phyloP scores from a whole-genome alignment of 768 basidiomycete genomes.

The Lactifluus hygrophoroides region DNA sequence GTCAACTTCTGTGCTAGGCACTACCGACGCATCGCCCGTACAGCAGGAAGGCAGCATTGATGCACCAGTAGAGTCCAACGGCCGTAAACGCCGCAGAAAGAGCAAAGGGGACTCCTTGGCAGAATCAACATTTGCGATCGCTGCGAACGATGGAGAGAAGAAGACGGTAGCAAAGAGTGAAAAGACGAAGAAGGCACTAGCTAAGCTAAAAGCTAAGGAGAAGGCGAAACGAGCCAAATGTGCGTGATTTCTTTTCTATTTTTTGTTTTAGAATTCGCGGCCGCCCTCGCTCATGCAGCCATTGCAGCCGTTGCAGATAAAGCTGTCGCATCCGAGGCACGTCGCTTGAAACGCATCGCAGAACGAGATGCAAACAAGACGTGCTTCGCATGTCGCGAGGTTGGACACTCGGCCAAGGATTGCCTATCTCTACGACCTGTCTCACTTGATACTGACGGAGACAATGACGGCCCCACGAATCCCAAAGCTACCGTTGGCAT shows the following conservation, averaged over 20 bases:
- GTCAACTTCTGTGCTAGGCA: slow-evolving; percentile 1
- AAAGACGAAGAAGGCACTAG: slow-evolving; percentile 26
- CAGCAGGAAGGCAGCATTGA: slow-evolving; percentile 9
- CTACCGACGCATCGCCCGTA: background rate
- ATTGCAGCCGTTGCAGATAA: slow-evolving; percentile 23
- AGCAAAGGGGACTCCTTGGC: slow-evolving; percentile 34
- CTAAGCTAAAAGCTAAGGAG: slow-evolving; percentile 24
- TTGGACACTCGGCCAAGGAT: slow-evolving; percentile 75
- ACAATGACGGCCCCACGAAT: slow-evolving; percentile 24
- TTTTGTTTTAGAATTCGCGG: too few relatives aligned
- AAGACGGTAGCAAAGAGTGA: slow-evolving; percentile 23
- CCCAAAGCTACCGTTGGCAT: slow-evolving; percentile 66
- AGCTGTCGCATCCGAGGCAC: slow-evolving; percentile 39
- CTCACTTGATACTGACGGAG: slow-evolving; percentile 25
- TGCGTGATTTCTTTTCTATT: background rate
- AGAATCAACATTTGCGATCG: background rate
- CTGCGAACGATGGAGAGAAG: slow-evolving; percentile 16
- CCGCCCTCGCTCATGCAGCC: background rate
- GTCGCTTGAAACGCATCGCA: slow-evolving; percentile 56
- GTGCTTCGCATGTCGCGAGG: slow-evolving; percentile 82
- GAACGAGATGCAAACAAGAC: slow-evolving; percentile 50
- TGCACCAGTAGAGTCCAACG: slow-evolving; percentile 47
- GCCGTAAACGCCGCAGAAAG: slow-evolving; percentile 47
- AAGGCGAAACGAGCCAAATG: slow-evolving; percentile 25
- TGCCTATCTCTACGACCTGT: slow-evolving; percentile 48